These are phyloP conservation scores for Stephanocyclus meneghinianus DNA, from an alignment of 352 stramenopile species.

Conservation along the genomic window DNA sequence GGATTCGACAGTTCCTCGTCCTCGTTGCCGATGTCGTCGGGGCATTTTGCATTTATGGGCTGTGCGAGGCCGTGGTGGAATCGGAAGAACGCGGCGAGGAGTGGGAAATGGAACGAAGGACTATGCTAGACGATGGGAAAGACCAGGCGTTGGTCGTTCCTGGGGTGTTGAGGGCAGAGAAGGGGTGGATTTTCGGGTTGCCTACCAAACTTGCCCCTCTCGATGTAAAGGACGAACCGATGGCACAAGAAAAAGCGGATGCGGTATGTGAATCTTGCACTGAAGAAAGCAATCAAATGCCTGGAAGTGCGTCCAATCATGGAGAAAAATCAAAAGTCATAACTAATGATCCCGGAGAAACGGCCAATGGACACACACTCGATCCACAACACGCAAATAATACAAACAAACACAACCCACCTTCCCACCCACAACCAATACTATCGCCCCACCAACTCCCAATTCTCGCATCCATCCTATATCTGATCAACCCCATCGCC, in stretches of 20 bases:
- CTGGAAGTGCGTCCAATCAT: neutral
- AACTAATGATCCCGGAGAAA: no score
- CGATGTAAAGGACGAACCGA: neutral
- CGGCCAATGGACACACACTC: no score
- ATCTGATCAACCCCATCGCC: conserved; percentile 66
- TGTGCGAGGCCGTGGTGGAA: conserved; percentile 31
- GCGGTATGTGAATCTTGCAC: neutral
- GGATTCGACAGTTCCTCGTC: conserved; percentile 17
- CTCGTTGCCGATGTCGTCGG: conserved; percentile 37
- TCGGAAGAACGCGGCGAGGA: conserved; percentile 28
- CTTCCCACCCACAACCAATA: conserved; percentile 13
- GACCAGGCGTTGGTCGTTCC: conserved; percentile 23
- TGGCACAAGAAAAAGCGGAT: conserved; percentile 1
- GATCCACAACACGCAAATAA: neutral
- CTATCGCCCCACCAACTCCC: conserved; percentile 40
- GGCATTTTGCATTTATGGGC: conserved; percentile 40
- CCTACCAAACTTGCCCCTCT: conserved; percentile 16
- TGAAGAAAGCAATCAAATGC: conserved; percentile 15
- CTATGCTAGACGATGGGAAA: neutral
- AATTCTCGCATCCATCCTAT: conserved; percentile 49
- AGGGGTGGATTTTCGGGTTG: conserved; percentile 50
- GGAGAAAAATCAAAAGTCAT: no score
- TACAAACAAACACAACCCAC: neutral
- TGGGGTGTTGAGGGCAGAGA: conserved; percentile 37
- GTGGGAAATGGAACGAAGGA: conserved; percentile 35